Base-by-base conservation (phyloP, 1,284 basidiomycete species). In the Chiua sp. region DNA sequence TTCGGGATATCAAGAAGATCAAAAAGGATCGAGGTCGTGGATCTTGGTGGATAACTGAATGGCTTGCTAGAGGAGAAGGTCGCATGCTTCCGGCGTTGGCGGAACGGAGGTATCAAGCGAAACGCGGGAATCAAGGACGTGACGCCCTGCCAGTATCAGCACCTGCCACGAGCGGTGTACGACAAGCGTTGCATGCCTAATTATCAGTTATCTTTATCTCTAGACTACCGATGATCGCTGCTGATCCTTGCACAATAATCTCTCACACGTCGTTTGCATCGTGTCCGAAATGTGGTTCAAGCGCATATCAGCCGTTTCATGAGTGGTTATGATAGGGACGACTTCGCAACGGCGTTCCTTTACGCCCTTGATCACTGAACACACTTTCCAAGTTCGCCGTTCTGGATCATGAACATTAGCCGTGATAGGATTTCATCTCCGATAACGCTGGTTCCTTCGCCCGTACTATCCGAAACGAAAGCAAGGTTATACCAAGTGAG, bases 1-100 rank as follows among this genome's bases (percentile, higher is more conserved):
- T 82, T 53, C 71, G 62, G 51, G 77, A 75, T n/a, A 71, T 82
- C 13, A 79, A 80, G 51, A 69, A 65, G 55, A 72, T 67, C 4
- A 65, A 77, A 39, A 70, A 60, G 32, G 65, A 61, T 28, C 65
- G 68, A 53, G 69, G 68, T n/a, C 71, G 67, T 35, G 71, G 69
- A 32, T 58, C 67, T 11, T 71, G 49, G 67, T 73, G 69, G 71
- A 66, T 70, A 55, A 68, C 70, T 1, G 70, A 72, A 28, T 73
- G 71, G 71, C 51, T 70, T 26, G 71, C 69, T 15, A 30, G 4
- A n/a, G 69, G 68, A 30, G 67, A 69, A 26, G 68, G 65, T 49
- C 69, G 62, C 11, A 47, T 53, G 57, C 58, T 72, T 23, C 60
- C 67, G n/a, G 42, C 59, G 2, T 35, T 72, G 47, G 47, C 22